Conservation (phyloP, 2,329 filamentous ascomycete species). For the Sphaerulina vaccinii region DNA sequence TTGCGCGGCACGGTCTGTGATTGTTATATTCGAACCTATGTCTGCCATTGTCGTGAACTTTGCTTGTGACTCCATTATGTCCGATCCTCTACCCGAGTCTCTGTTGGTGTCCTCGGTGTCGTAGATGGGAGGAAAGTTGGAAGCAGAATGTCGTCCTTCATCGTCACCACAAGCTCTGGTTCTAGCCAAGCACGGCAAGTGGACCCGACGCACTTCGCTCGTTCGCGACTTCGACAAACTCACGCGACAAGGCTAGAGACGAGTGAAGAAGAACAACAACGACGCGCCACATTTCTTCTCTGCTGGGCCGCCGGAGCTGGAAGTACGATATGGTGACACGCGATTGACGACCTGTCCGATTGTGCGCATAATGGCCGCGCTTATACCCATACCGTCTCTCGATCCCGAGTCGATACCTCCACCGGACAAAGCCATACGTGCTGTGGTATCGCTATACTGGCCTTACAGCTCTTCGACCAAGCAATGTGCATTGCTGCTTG, state of each 20-base stretch:
- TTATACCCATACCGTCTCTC: conserved; percentile 34
- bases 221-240: conserved; percentile 10
- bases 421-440: conserved; percentile 52
- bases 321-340: neutral
- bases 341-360: neutral
- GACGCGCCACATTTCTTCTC: neutral
- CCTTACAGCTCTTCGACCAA: conserved; percentile 78
- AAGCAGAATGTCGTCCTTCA: neutral
- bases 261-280: neutral
- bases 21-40: neutral
- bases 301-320: neutral
- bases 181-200: conserved; percentile 2
- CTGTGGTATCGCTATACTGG: conserved; percentile 82
- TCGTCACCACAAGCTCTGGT: neutral
- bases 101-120: conserved; percentile 1
- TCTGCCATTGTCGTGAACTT: neutral
- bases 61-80: neutral
- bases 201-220: neutral
- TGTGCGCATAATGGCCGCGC: conserved; percentile 7
- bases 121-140: neutral
- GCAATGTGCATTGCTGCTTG: conserved; percentile 74
- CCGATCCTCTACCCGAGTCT: too few species aligned
- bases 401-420: conserved; percentile 28
- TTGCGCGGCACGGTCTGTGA: conserved; percentile 18
- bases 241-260: neutral